phyloP scores from a whole-genome alignment of 1,284 basidiomycete genomes.

The Anthracocystis panici-leucophaei region DNA sequence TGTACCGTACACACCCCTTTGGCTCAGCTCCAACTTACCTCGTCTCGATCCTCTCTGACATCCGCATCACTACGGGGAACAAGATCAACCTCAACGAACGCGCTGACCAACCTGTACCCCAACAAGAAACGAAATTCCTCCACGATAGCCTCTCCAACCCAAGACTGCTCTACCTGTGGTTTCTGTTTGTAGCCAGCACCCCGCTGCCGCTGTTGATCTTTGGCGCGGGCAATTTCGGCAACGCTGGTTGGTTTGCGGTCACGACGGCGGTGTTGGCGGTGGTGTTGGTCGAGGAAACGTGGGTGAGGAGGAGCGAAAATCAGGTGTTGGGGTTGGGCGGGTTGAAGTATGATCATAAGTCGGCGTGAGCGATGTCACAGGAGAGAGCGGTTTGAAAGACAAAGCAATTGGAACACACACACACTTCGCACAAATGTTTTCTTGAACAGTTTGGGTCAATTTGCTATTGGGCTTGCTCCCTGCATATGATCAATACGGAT shows the following conservation, averaged over 20 bases:
- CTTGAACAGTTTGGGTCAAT: neutral
- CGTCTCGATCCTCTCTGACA: conserved; percentile 58
- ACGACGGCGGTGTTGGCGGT: conserved; percentile 51
- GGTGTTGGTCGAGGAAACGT: conserved; percentile 51
- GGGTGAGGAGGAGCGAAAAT: conserved; percentile 58
- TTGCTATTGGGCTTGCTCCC: too few relatives aligned
- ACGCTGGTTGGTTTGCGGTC: conserved; percentile 66
- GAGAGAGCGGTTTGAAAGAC: too few relatives aligned
- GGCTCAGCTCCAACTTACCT: conserved; percentile 66
- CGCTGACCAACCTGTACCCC: conserved; percentile 27
- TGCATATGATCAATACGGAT: conserved; percentile 13
- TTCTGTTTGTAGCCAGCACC: conserved; percentile 52
- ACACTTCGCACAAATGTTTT: neutral
- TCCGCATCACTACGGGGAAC: conserved; percentile 51
- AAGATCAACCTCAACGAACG: conserved; percentile 31
- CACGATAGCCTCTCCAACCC: conserved; percentile 45
- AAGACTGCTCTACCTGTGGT: conserved; percentile 61
- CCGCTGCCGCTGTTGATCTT: conserved; percentile 66
- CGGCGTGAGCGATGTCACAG: too few relatives aligned
- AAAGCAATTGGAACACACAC: too few relatives aligned
- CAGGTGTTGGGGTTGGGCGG: conserved; percentile 57
- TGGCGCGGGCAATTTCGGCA: conserved; percentile 66
- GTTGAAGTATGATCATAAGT: conserved; percentile 66
- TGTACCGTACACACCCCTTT: conserved; percentile 64
- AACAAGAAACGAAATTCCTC: conserved; percentile 29